phyloP scores from a whole-genome alignment of 345 rosid genomes.

The Limnanthes douglasii region DNA sequence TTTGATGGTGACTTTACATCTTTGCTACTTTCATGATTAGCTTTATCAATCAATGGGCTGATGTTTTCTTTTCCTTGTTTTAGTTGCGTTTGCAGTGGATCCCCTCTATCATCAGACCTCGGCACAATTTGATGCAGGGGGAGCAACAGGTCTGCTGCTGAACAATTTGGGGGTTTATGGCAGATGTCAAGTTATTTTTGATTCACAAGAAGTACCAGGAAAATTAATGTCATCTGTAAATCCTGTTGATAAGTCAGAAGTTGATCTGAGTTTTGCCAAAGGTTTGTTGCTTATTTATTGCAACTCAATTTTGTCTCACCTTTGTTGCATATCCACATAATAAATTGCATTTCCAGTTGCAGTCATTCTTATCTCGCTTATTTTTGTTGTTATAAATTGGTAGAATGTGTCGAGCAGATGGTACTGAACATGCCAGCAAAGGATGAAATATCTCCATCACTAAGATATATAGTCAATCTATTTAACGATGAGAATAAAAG shows the following conservation, averaged over 20 bases:
- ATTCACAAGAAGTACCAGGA: conserved; percentile 82
- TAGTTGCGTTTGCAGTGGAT: conserved; percentile 93
- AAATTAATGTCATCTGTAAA: conserved; percentile 31
- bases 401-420: conserved; percentile 68
- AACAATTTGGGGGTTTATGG: conserved; percentile 89
- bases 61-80: conserved; percentile 13
- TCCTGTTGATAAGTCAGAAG: conserved; percentile 32
- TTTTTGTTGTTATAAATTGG: conserved; percentile 8
- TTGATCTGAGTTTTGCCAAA: conserved; percentile 68
- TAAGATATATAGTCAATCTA: conserved; percentile 34
- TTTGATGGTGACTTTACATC: conserved; percentile 52
- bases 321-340: conserved; percentile 2
- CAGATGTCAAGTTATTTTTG: conserved; percentile 82
- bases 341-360: no score
- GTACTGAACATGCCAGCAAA: conserved; percentile 37
- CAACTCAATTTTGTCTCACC: background rate
- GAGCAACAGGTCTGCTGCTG: conserved; percentile 77
- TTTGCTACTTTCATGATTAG: conserved; percentile 2
- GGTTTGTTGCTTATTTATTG: conserved; percentile 30
- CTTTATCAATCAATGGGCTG: conserved; percentile 5
- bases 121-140: conserved; percentile 98
- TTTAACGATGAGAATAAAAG: conserved; percentile 67
- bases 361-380: background rate
- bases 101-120: conserved; percentile 96
- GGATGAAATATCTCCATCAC: conserved; percentile 75